phyloP scores from a whole-genome alignment of 768 basidiomycete genomes.

The Naganishia antarctica region DNA sequence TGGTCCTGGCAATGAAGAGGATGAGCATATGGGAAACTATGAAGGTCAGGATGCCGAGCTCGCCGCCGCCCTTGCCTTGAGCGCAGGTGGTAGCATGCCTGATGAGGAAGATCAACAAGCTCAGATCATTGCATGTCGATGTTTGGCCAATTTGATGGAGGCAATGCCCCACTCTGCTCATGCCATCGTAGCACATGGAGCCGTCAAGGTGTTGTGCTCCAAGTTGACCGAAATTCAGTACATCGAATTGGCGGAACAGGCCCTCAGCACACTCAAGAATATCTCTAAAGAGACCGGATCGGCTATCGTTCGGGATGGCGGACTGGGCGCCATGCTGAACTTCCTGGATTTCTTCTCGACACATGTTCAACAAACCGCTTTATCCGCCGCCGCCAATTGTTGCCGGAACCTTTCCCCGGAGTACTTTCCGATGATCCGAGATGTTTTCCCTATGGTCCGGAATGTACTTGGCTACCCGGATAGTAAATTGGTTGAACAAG shows the following conservation, averaged over 20 bases:
- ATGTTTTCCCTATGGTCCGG: constrained; percentile 78
- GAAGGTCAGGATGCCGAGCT: constrained; percentile 62
- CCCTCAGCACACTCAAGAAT: constrained; percentile 69
- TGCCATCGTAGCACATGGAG: constrained; percentile 95
- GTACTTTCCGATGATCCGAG: constrained; percentile 79
- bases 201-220: constrained; percentile 93
- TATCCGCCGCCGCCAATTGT: constrained; percentile 94
- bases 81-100: constrained; percentile 51
- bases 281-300: constrained; percentile 96
- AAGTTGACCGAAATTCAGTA: constrained; percentile 95
- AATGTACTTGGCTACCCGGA: constrained; percentile 88
- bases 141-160: constrained; percentile 96
- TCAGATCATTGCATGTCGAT: constrained; percentile 91
- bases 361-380: constrained; percentile 89
- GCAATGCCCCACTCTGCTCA: constrained; percentile 97
- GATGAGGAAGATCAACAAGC: constrained; percentile 77
- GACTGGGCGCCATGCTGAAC: constrained; percentile 83
- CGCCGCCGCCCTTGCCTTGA: constrained; percentile 65
- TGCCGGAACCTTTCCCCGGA: constrained; percentile 87
- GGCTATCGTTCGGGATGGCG: constrained; percentile 91
- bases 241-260: constrained; percentile 97
- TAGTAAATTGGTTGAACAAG: constrained; percentile 94
- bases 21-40: constrained; percentile 35
- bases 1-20: constrained; percentile 33
- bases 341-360: constrained; percentile 99